Base-by-base conservation (phyloP, 2,329 filamentous ascomycete genomes). In the Ophiostoma himal-ulmi region DNA sequence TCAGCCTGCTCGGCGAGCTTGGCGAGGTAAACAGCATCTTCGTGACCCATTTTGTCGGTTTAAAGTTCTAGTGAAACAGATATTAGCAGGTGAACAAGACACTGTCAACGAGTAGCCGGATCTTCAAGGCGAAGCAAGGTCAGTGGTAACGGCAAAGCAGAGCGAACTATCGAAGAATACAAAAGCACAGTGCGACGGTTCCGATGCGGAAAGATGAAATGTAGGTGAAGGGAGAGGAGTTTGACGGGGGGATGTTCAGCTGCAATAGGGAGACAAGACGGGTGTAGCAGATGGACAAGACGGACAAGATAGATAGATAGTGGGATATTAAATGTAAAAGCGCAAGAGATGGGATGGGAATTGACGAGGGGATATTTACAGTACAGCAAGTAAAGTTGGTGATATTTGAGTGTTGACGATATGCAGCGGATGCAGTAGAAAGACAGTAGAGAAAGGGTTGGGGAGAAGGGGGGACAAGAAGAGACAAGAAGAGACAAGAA, bases 1-100 rank as follows among this genome's bases (percentile, higher is more conserved):
- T 99, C 95, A 83, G 95, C 95, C 90, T 99, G 95, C 91, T 99
- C 95, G 82, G 95, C 95, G 83, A 99, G 92, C 93, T 98, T 98
- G 85, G 95, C 95, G 82, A 98, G 91, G 84, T 98, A 98, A 81
- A 99, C 95, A 79, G 94, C 94, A 86, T 98, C 94, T 89, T 98
- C 94, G 88, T 97, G 93, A 89, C 92, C 93, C 94, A 98, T 98
- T 86, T 86, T 94, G 86, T 81, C 83, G 81, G 77, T 72, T 70
- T 36, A 76, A 78, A 74, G 71, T 72, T 75, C 54, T 69, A 75
- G 69, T 39, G 41, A 36, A 64, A 62, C 14, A n/a, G 36, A 10
- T 13, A 52, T 70, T 68, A 71, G 70, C 67, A 54, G 34, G n/a
- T 52, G 37, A 17, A n/a, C 52, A 17, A 57, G 60, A 64, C 10